A percentile compares a stretch with the other conserved stretches of the same genome.
phyloP scores from a whole-genome alignment of 1,284 basidiomycete species.

The Ceraceosorus guamensis region DNA sequence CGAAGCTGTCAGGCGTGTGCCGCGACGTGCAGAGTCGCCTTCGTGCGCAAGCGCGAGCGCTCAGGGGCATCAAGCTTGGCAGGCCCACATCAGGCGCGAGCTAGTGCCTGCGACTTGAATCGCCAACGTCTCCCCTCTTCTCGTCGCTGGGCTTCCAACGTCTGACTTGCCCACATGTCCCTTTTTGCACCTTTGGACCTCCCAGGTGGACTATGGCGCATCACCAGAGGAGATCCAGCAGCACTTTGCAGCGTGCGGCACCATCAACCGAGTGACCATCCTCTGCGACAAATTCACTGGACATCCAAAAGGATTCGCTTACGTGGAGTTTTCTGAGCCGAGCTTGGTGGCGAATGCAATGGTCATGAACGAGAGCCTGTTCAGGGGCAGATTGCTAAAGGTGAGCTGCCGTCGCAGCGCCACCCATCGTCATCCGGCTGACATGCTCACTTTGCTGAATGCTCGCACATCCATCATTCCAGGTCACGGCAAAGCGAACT shows the following conservation, averaged over 20 bases:
- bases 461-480: not conserved
- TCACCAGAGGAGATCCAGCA: slow-evolving; percentile 97
- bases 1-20: not conserved
- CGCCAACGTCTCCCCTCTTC: too few species aligned
- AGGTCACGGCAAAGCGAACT: slow-evolving; percentile 46
- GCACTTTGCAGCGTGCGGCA: slow-evolving; percentile 95
- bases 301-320: slow-evolving; percentile 98
- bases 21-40: not conserved
- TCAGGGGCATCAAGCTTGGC: not conserved
- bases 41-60: not conserved
- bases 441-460: not conserved
- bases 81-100: not conserved
- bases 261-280: slow-evolving; percentile 97
- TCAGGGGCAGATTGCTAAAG: slow-evolving; percentile 86
- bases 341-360: slow-evolving; percentile 83
- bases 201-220: slow-evolving; percentile 89
- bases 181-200: too few species aligned
- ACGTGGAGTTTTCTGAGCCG: slow-evolving; percentile 97
- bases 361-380: slow-evolving; percentile 90
- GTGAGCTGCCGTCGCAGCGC: too few species aligned
- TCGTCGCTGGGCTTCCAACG: not conserved
- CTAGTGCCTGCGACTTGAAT: too few species aligned
- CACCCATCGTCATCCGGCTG: not conserved
- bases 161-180: not conserved
- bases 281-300: slow-evolving; percentile 99